Conservation (phyloP, 768 basidiomycete species). For the Pulveroboletus sp. region DNA sequence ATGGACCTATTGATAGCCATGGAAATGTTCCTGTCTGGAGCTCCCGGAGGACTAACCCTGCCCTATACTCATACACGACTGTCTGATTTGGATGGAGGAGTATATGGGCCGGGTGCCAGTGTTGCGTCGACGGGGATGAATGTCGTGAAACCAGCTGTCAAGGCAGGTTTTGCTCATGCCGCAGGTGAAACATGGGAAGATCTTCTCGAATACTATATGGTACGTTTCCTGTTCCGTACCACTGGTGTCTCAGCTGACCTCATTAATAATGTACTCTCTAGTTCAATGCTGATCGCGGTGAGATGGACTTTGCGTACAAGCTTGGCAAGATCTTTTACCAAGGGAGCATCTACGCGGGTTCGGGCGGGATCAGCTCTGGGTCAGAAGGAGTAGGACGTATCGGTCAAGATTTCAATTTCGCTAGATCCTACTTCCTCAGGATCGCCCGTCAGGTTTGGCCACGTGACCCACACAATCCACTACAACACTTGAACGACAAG, state of each 20-base stretch:
- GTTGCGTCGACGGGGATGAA: constrained; percentile 86
- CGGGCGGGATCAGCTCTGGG: constrained; percentile 81
- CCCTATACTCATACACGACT: constrained; percentile 78
- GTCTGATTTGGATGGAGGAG: constrained; percentile 88
- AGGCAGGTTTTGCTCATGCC: constrained; percentile 76
- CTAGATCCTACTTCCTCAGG: constrained; percentile 78
- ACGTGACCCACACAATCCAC: constrained; percentile 60
- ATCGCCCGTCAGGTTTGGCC: constrained; percentile 90
- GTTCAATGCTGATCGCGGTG: constrained; percentile 95
- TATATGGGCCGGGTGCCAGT: constrained; percentile 94
- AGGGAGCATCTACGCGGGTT: constrained; percentile 81
- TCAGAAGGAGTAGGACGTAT: constrained; percentile 93
- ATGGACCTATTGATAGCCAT: constrained; percentile 53
- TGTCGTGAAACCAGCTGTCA: constrained; percentile 69
- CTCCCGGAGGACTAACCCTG: constrained; percentile 86
- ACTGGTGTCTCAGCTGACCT: not conserved
- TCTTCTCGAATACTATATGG: constrained; percentile 87
- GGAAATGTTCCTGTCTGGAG: constrained; percentile 75
- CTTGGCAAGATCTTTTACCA: constrained; percentile 97
- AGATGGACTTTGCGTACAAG: constrained; percentile 84
- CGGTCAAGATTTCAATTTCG: constrained; percentile 71
- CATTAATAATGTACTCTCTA: constrained; percentile 37
- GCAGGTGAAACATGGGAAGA: constrained; percentile 96
- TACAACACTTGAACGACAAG: constrained; percentile 43
- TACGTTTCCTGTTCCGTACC: constrained; percentile 31